Evolutionary conservation across 2,329 filamentous ascomycete species (phyloP).

Genomic region (Alternaria brassicicola): DNA sequence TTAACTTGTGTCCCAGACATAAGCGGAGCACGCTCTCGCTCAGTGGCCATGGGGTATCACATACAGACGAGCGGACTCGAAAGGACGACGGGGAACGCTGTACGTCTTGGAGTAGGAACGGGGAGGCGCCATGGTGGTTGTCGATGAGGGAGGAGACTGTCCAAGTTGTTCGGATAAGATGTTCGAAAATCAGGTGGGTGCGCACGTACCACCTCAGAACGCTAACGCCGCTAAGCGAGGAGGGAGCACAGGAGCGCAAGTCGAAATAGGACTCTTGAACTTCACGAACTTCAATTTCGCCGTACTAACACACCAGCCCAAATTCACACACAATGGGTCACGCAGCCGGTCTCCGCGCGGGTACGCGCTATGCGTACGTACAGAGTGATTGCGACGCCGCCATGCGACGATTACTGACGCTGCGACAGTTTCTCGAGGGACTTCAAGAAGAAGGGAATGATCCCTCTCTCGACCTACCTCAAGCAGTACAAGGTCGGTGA

Average conservation of each 20-base stretch:
- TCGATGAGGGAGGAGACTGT: slow-evolving; percentile 37
- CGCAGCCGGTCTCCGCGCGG: slow-evolving; percentile 55
- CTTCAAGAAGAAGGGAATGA: slow-evolving; percentile 95
- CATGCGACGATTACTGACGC: slow-evolving; percentile 30
- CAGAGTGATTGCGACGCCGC: neutral
- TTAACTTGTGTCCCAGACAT: slow-evolving; percentile 85
- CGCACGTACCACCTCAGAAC: neutral
- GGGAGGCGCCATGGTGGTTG: slow-evolving; percentile 52
- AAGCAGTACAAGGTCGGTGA: slow-evolving; percentile 96
- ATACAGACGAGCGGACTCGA: slow-evolving; percentile 99
- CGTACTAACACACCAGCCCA: slow-evolving; percentile 30
- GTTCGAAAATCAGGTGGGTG: neutral
- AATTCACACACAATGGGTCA: slow-evolving; percentile 59
- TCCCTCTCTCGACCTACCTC: slow-evolving; percentile 92
- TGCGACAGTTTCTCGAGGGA: slow-evolving; percentile 73
- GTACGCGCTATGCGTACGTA: slow-evolving; percentile 52
- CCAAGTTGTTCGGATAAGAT: neutral
- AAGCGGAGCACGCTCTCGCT: slow-evolving; percentile 97
- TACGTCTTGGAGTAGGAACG: slow-evolving; percentile 98
- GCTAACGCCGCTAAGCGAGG: slow-evolving; percentile 1
- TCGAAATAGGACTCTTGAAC: neutral
- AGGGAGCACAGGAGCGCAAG: no score
- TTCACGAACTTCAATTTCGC: slow-evolving; percentile 11
- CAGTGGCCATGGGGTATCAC: slow-evolving; percentile 87
- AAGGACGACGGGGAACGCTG: slow-evolving; percentile 96